Evolutionary conservation across 2,329 filamentous ascomycete species (phyloP).

Genomic region (Penicillium brevicompactum): DNA sequence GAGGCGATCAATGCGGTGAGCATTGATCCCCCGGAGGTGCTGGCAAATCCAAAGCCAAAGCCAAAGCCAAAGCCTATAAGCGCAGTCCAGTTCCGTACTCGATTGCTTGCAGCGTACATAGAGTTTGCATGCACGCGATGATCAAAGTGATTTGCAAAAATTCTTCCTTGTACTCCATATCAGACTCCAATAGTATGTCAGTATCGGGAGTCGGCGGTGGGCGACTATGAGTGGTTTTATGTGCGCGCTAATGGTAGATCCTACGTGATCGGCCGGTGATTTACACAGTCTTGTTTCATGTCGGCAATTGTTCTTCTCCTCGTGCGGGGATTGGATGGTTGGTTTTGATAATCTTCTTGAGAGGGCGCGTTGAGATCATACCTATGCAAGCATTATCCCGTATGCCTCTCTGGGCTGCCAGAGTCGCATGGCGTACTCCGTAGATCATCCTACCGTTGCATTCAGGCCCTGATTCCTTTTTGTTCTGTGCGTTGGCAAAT

Average conservation of each 20-base stretch:
- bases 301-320: conserved; percentile 15
- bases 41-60: neutral
- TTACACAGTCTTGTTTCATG: conserved; percentile 3
- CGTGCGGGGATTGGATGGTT: conserved; percentile 8
- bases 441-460: conserved; percentile 27
- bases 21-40: conserved; percentile 2
- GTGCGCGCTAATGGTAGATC: conserved; percentile 18
- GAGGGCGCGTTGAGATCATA: neutral
- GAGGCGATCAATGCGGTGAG: neutral
- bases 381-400: neutral
- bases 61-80: neutral
- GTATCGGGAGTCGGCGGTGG: neutral
- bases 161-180: neutral
- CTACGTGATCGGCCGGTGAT: conserved; percentile 16
- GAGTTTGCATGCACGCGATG: neutral
- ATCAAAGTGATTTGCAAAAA: neutral
- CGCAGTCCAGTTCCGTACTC: neutral
- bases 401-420: neutral
- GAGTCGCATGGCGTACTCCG: neutral
- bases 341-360: neutral
- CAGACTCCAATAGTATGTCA: neutral
- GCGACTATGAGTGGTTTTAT: neutral
- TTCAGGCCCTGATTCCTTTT: neutral
- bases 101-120: neutral
- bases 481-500: neutral